These are phyloP conservation scores for Yarrowia sp. DNA, from an alignment of 805 yeast species.

Conservation along the genomic window DNA sequence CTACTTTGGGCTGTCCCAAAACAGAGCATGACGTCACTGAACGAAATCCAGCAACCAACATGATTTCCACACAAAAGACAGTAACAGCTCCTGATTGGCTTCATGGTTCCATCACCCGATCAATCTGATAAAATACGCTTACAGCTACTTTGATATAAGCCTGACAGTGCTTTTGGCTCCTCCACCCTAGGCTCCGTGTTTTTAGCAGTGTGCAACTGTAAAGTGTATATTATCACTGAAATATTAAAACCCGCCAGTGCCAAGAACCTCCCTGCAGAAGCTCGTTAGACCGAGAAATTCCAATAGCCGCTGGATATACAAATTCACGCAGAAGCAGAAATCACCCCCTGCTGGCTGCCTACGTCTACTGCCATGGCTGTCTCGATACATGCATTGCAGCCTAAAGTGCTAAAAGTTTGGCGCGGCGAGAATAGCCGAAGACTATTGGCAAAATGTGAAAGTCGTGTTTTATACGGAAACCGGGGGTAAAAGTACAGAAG, in stretches of 20 bases:
- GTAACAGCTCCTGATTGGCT: too few species aligned
- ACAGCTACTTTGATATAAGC: neutral
- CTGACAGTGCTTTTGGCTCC: neutral
- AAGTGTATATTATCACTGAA: neutral
- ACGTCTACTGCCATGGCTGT: neutral
- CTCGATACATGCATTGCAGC: neutral
- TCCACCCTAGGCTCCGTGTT: neutral
- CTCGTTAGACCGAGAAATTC: neutral
- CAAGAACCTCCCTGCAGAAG: neutral
- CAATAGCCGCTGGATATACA: neutral
- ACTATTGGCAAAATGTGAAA: conserved; percentile 4
- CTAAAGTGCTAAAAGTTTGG: neutral
- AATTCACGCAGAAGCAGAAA: too few species aligned
- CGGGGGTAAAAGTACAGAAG: neutral
- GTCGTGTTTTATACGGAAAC: neutral
- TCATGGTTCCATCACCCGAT: too few species aligned
- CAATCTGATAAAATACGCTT: neutral
- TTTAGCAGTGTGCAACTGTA: neutral
- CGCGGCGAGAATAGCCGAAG: neutral
- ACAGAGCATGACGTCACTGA: neutral
- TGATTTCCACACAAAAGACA: too few species aligned
- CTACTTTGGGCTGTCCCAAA: too few species aligned
- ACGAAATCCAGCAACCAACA: too few species aligned
- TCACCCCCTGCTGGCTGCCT: too few species aligned
- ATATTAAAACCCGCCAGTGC: neutral